Evolutionary conservation across 441 rosid genomes (phyloP).

Genomic region (Populus hybrid): DNA sequence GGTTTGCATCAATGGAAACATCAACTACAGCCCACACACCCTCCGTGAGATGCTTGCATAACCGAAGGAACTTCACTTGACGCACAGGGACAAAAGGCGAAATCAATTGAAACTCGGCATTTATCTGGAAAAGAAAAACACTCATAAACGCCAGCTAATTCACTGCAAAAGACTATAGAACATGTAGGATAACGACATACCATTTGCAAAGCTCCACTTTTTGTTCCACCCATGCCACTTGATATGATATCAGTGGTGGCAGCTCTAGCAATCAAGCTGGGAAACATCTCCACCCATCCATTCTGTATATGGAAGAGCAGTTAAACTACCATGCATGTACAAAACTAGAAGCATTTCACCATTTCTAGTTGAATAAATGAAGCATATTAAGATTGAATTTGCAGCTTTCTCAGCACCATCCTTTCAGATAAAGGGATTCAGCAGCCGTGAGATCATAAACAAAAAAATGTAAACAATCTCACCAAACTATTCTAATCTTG

Average conservation of each 20-base stretch:
- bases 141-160: background rate
- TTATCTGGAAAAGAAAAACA: conserved; percentile 38
- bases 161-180: background rate
- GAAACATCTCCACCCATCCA: conserved; percentile 77
- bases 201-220: conserved; percentile 61
- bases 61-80: conserved; percentile 63
- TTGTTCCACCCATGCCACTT: conserved; percentile 52
- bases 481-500: no score
- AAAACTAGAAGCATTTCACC: conserved; percentile 1
- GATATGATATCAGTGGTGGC: conserved; percentile 57
- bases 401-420: no score
- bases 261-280: conserved; percentile 56
- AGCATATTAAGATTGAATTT: no score
- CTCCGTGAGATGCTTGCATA: conserved; percentile 82
- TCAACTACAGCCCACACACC: conserved; percentile 27
- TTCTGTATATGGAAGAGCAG: conserved; percentile 30
- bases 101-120: conserved; percentile 69
- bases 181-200: conserved; percentile 35
- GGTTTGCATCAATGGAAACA: conserved; percentile 54
- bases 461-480: no score
- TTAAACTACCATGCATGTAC: background rate
- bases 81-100: conserved; percentile 87
- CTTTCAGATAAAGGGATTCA: no score
- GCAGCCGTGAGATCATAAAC: no score
- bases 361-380: background rate